Evolutionary conservation across 2,329 filamentous ascomycete species (phyloP).

Genomic region (Fusarium kyushuense): DNA sequence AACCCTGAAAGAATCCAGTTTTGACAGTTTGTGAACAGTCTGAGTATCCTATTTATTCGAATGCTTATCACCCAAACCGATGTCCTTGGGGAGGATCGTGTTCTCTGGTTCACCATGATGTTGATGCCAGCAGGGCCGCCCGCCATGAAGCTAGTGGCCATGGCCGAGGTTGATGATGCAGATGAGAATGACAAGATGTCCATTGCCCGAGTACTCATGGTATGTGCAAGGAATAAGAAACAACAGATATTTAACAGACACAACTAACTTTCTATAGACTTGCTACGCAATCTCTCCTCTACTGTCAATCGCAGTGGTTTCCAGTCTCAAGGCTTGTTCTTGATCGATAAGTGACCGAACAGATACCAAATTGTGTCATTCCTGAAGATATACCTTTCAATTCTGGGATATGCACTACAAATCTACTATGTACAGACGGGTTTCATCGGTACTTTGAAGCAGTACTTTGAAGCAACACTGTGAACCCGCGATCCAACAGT

Average conservation of each 20-base stretch:
- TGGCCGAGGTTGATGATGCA: constrained; percentile 32
- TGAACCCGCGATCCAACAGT: too few relatives aligned
- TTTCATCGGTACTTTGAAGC: background rate
- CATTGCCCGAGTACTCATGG: constrained; percentile 29
- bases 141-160: constrained; percentile 32
- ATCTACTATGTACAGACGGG: too few relatives aligned
- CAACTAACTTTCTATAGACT: constrained; percentile 6
- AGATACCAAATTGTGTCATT: background rate
- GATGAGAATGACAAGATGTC: constrained; percentile 38
- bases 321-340: constrained; percentile 30
- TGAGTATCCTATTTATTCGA: constrained; percentile 30
- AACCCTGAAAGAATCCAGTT: too few relatives aligned
- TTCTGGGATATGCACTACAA: too few relatives aligned
- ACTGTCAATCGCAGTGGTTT: constrained; percentile 28
- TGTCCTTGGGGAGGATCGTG: constrained; percentile 16
- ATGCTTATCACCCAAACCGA: constrained; percentile 22
- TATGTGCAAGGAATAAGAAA: background rate
- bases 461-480: too few relatives aligned
- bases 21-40: constrained; percentile 1
- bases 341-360: background rate
- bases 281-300: constrained; percentile 31
- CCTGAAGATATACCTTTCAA: background rate
- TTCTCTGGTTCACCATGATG: constrained; percentile 37
- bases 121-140: constrained; percentile 30
- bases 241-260: rapidly evolving